Evolutionary conservation across 1,284 basidiomycete species (phyloP).

Genomic region (Rhizoctonia solani): DNA sequence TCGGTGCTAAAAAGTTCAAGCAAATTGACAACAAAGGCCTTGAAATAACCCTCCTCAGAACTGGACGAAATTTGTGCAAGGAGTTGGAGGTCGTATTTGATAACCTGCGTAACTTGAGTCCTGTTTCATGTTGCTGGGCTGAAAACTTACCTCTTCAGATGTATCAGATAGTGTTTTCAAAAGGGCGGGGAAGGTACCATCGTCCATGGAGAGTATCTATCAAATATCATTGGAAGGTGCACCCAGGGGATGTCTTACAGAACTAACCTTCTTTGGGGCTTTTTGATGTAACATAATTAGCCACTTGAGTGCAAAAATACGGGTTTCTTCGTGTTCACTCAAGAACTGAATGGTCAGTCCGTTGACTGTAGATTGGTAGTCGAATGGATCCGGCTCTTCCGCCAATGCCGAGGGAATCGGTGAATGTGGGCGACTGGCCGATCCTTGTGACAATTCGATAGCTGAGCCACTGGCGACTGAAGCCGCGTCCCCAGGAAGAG

Average conservation of each 20-base stretch:
- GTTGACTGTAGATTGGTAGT: conserved; percentile 91
- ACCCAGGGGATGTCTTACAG: too few species aligned
- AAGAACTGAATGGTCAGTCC: conserved; percentile 92
- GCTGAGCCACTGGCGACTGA: conserved; percentile 42
- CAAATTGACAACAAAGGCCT: conserved; percentile 92
- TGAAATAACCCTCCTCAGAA: conserved; percentile 94
- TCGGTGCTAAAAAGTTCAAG: conserved; percentile 96
- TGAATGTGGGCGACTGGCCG: conserved; percentile 44
- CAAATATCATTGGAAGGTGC: too few species aligned
- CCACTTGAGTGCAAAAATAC: conserved; percentile 96
- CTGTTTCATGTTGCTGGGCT: neutral
- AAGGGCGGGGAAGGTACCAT: conserved; percentile 93
- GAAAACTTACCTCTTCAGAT: conserved; percentile 78
- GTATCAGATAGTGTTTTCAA: conserved; percentile 96
- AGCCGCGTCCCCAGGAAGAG: conserved; percentile 12
- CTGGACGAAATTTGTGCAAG: conserved; percentile 95
- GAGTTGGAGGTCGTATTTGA: conserved; percentile 94
- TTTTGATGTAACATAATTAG: conserved; percentile 98
- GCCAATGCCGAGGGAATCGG: conserved; percentile 38
- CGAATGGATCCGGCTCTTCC: conserved; percentile 78
- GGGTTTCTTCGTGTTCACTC: conserved; percentile 95
- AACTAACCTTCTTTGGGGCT: conserved; percentile 84
- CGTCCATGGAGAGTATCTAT: conserved; percentile 92
- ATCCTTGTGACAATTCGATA: conserved; percentile 50
- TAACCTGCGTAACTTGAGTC: conserved; percentile 59